Percentiles rank a stretch among this genome's conserved stretches.
Evolutionary conservation across 345 rosid genomes (phyloP).

Genomic region (Heritiera littoralis): DNA sequence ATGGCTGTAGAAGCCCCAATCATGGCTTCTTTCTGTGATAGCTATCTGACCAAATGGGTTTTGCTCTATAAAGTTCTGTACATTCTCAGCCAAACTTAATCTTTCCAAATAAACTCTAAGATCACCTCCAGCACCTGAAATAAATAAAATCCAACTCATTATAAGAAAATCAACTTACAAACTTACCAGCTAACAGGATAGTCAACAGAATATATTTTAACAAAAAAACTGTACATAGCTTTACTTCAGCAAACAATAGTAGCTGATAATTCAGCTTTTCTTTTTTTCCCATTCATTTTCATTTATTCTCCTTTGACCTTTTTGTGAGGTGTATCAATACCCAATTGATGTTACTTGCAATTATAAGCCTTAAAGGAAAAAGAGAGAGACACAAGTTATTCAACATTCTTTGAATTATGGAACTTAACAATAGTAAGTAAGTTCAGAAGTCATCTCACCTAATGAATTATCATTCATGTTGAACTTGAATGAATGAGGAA

Average conservation of each 20-base stretch:
- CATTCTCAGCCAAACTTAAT: conserved; percentile 51
- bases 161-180: not conserved
- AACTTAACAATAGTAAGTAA: not conserved
- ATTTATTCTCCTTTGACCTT: not conserved
- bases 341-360: not conserved
- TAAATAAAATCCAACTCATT: not conserved
- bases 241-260: not conserved
- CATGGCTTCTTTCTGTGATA: conserved; percentile 48
- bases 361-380: not conserved
- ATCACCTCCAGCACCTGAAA: conserved; percentile 68
- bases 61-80: conserved; percentile 56
- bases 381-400: not conserved
- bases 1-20: conserved; percentile 62
- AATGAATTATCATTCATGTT: conserved; percentile 52
- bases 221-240: not conserved
- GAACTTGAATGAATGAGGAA: conserved; percentile 65
- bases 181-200: not conserved
- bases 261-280: not conserved
- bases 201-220: not conserved
- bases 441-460: conserved; percentile 44
- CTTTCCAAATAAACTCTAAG: conserved; percentile 64
- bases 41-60: conserved; percentile 78
- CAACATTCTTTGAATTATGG: not conserved
- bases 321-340: not conserved
- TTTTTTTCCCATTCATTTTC: not conserved